Evolutionary conservation across 2,329 filamentous ascomycete genomes (phyloP).

Genomic region (Aspergillus awamori): DNA sequence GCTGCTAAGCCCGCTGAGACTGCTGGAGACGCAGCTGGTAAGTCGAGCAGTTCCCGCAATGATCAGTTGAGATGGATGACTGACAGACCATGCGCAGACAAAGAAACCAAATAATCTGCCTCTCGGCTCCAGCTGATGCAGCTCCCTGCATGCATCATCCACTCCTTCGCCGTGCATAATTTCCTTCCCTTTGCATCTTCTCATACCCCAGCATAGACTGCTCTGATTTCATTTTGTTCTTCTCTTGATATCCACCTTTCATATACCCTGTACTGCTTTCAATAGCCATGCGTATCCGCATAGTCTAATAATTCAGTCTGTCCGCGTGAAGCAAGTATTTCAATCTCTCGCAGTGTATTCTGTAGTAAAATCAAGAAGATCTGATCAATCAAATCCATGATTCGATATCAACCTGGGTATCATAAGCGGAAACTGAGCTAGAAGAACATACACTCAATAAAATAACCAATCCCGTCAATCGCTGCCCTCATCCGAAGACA

Average conservation of each 20-base stretch:
- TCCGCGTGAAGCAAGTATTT: neutral
- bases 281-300: constrained; percentile 4
- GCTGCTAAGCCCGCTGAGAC: constrained; percentile 19
- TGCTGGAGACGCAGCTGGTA: constrained; percentile 14
- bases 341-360: neutral
- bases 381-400: constrained; percentile 2
- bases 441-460: neutral
- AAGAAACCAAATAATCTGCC: constrained; percentile 14
- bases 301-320: constrained; percentile 10
- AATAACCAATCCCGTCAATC: constrained; percentile 9
- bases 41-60: neutral
- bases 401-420: constrained; percentile 13
- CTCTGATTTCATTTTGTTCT: constrained; percentile 14
- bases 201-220: constrained; percentile 22
- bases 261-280: constrained; percentile 24
- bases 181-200: constrained; percentile 18
- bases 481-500: constrained; percentile 19
- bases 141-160: constrained; percentile 4
- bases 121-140: constrained; percentile 16
- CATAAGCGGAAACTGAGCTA: constrained; percentile 6
- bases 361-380: neutral
- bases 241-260: constrained; percentile 11
- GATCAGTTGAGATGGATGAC: neutral
- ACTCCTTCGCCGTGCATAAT: constrained; percentile 2
- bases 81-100: constrained; percentile 10